Base-by-base conservation (phyloP, 352 stramenopile species). In the Globisporangium camurandrum region DNA sequence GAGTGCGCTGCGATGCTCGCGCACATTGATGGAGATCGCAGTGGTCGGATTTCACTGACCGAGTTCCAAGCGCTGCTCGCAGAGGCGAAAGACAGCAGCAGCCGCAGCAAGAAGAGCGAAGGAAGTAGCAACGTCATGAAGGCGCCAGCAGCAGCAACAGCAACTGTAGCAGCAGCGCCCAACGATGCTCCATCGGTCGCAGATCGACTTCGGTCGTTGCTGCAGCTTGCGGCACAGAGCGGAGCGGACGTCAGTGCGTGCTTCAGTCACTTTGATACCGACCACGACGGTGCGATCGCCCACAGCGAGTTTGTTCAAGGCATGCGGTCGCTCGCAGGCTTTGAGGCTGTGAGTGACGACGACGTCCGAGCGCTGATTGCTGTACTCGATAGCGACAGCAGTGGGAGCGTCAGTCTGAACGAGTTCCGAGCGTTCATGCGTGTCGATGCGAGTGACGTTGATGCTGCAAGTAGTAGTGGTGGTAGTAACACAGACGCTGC, bases 181-280 rank as follows among this genome's bases (percentile, higher is more conserved):
- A 9, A 12, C 4, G 4, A 40, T 17, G 19, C 28, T 7, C 20
- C 51, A 26, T 31, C 52, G 22, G 41, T 45, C 19, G 26, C 24
- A 31, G 20, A 51, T 0, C 52, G 50, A 3, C 54, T 73, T 14
- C 61, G 52, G 3, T 47, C 57, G 4, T 50, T 79, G 10, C 33
- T 86, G 17, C 16, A 39, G 9, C 66, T 74, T 24, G 73, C 72
- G 11, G 66, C 69, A 26, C 51, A 54, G 5, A 61, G 79, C 49
- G 75, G 75, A 2, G 61, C 76, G 16, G 64, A 84, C 28, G 27
- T 84, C 16, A 59, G 61, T 16, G 62, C 59, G 26, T 77, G 69
- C n/a, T 87, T 87, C 54, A 38, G 44, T 2, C 81, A 93, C 51
- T 93, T 93, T 57, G 81, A 91, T 58, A 69, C 55, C 1, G 71